phyloP scores from a whole-genome alignment of 768 basidiomycete genomes.

The Lactifluus volemus region DNA sequence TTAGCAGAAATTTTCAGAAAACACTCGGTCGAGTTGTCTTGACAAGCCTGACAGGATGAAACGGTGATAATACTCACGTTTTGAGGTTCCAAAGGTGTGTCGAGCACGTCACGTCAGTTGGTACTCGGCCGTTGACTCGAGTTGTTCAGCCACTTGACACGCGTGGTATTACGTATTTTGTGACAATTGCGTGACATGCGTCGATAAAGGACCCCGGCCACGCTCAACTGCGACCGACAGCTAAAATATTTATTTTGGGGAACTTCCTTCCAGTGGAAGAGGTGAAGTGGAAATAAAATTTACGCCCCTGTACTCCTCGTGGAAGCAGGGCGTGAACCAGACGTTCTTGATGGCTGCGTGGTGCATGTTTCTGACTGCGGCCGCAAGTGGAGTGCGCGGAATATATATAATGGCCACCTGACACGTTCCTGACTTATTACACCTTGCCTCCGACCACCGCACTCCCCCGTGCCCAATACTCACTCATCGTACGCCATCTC shows the following conservation, averaged over 20 bases:
- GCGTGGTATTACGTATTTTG: background rate
- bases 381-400: background rate
- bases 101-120: slow-evolving; percentile 3
- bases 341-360: background rate
- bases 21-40: background rate
- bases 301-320: background rate
- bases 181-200: background rate
- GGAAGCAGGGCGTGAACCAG: background rate
- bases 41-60: background rate
- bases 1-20: background rate
- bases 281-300: background rate
- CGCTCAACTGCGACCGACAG: background rate
- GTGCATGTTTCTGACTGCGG: background rate
- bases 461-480: background rate
- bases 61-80: slow-evolving; percentile 3
- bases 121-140: background rate
- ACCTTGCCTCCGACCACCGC: slow-evolving; percentile 20
- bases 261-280: background rate
- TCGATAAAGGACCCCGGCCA: background rate
- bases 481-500: background rate
- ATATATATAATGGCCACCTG: slow-evolving; percentile 12
- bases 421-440: background rate
- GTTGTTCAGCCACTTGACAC: background rate
- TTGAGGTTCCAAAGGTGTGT: background rate
- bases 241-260: background rate